Base-by-base conservation (phyloP, 2,329 filamentous ascomycete species). In the Paraphaeosphaeria minitans region DNA sequence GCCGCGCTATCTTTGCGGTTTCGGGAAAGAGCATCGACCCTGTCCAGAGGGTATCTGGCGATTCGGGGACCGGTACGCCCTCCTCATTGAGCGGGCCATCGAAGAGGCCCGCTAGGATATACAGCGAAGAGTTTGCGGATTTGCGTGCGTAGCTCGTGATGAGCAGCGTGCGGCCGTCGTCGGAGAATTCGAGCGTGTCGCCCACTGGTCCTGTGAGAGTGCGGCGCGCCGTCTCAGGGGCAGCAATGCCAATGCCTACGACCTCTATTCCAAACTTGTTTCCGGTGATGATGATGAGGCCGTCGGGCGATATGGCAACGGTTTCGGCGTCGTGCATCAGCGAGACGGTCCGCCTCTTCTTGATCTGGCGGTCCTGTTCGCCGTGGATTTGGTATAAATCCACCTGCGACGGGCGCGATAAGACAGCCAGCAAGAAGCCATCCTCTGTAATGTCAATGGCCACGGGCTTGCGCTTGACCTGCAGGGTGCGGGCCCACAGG, bases 241-340 rank as follows among this genome's bases (percentile, higher is more conserved):
- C 87, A 54, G 82, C 85, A 2, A 88, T 81, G 49, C 85, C 86
- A 41, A 96, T 80, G 5, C 92, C 90, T 29, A 91, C 88, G 0
- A 97, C 90, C 75, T 97, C 93, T 62, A 97, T 93, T n/a, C 91
- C 91, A 56, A 91, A 90, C 70, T 92, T 88, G 75, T 93, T 96
- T 8, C 92, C 92, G 16, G 92, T 89, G 24, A 93, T 93, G 47
- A 97, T 79, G 14, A 97, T 90, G 45, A 89, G 87, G 24, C 91
- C 92, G 63, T 89, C 91, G 1, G 92, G 91, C 0, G 92, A 94
- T 31, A 97, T 79, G 16, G 90, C 88, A 64, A 97, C 89, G 14
- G 91, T 87, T 55, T 88, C 86, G 9, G 93, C 91, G 56, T 87
- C 85, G 74, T 95, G 89, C 68, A 94, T 90, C 60, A 97, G 82